Base-by-base conservation (phyloP, 495 filamentous ascomycete genomes). In the Penicillium turbatum region DNA sequence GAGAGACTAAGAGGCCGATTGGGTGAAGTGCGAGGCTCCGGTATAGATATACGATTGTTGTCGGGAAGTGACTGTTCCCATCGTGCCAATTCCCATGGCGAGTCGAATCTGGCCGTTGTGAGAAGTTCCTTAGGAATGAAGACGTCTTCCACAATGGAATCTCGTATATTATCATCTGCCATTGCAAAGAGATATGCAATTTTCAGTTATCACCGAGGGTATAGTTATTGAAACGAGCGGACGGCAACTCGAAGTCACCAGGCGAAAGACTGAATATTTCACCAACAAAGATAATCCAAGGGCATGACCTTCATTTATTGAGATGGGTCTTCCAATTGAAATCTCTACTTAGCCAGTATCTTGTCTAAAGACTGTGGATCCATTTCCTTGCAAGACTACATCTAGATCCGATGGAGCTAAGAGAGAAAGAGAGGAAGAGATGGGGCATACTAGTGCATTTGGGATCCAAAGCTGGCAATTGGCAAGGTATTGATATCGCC, bases 1-100 rank as follows among this genome's bases (percentile, higher is more conserved):
- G 54, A 55, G 10, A 64, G 54, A 58, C 61, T 64, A 29, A 41
- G 41, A 32, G 57, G 60, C 35, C 61, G 51, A 51, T 15, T 45
- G 15, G 32, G 11, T 53, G 42, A 36, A 39, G 48, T 16, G 16
- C 57, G 40, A 24, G 50, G 41, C 27, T 52, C 32, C 36, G 16
- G 49, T 19, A 53, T 51, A 46, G 41, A 53, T 6, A 61, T 38
- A 34, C 57, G 54, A 9, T 61, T 34, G 44, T 64, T 64, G 19
- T 57, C 29, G 11, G 61, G 61, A 4, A 64, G 61, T 13, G 57
- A 55, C 11, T 61, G 57, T 42, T 64, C 61, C 61, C 61, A 64
- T 44, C 56, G 51, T 17, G 47, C 47, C 35, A 53, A 31, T 30
- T 64, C 61, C 57, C 54, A 61, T 32, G 61, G 61, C 12, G 61